These are phyloP conservation scores for Solanum medicagineum DNA, from an alignment of 257 asterid genomes.

Conservation along the genomic window DNA sequence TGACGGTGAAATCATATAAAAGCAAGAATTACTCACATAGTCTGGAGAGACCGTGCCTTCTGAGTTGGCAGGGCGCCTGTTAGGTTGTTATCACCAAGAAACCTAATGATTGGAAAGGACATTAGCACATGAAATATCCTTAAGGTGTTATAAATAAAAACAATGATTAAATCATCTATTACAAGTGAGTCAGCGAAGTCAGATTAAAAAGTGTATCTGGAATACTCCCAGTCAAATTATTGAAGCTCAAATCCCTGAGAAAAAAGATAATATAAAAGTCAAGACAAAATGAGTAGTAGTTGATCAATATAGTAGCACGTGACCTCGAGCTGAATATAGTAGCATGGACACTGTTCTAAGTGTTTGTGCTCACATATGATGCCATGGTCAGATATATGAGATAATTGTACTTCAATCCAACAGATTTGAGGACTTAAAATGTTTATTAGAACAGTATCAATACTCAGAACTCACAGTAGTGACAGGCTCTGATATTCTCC, in stretches of 20 bases:
- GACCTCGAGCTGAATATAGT: background rate
- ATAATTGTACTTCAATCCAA: background rate
- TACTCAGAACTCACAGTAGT: constrained; percentile 37
- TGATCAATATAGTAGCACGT: background rate
- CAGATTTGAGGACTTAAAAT: background rate
- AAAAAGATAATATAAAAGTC: background rate
- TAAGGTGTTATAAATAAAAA: background rate
- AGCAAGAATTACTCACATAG: constrained; percentile 31
- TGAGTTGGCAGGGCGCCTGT: constrained; percentile 45
- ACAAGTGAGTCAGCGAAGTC: constrained; percentile 39
- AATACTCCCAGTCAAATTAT: constrained; percentile 48
- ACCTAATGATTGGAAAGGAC: constrained; percentile 29
- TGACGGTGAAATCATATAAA: background rate
- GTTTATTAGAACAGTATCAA: background rate
- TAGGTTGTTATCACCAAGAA: constrained; percentile 69
- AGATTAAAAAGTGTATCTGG: constrained; percentile 51
- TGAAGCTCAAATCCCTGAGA: constrained; percentile 90
- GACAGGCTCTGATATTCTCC: constrained; percentile 38
- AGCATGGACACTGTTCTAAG: background rate
- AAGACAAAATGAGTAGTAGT: background rate
- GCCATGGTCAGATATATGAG: background rate
- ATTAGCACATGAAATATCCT: background rate
- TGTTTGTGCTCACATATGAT: background rate
- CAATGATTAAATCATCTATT: constrained; percentile 2
- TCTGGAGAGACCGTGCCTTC: constrained; percentile 30